Evolutionary conservation across 1,284 basidiomycete species (phyloP).

Genomic region (Tremellales sp.): DNA sequence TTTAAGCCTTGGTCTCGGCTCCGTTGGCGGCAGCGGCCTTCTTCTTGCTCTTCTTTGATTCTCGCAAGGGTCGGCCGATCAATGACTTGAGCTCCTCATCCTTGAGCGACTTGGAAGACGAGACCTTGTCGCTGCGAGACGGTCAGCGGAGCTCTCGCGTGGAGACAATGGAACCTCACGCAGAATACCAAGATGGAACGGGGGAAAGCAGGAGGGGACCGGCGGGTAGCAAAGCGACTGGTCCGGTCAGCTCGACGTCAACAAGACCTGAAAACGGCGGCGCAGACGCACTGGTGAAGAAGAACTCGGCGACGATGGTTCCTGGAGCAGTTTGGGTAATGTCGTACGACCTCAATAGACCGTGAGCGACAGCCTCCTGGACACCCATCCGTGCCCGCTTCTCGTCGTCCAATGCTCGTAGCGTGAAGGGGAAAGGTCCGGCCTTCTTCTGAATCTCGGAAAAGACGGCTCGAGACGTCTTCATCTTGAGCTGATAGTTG

Average conservation of each 20-base stretch:
- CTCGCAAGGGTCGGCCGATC: constrained; percentile 73
- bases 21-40: constrained; percentile 59
- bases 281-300: constrained; percentile 65
- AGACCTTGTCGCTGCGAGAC: constrained; percentile 64
- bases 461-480: constrained; percentile 90
- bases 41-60: constrained; percentile 88
- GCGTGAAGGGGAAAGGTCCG: constrained; percentile 95
- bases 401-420: constrained; percentile 90
- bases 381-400: constrained; percentile 91
- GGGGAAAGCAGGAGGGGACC: constrained; percentile 82
- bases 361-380: constrained; percentile 91
- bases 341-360: constrained; percentile 50
- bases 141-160: neutral
- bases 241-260: constrained; percentile 48
- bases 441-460: constrained; percentile 97
- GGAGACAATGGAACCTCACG: constrained; percentile 48
- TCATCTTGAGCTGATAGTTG: constrained; percentile 96
- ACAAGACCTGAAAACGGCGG: neutral
- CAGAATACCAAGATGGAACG: constrained; percentile 85
- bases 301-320: constrained; percentile 85
- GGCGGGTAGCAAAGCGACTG: constrained; percentile 76
- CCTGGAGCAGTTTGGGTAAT: constrained; percentile 66
- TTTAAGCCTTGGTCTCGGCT: constrained; percentile 17
- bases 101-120: constrained; percentile 82
- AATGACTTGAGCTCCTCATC: constrained; percentile 78